Conservation (phyloP, 805 yeast species). For the Metschnikowia reukaufii region DNA sequence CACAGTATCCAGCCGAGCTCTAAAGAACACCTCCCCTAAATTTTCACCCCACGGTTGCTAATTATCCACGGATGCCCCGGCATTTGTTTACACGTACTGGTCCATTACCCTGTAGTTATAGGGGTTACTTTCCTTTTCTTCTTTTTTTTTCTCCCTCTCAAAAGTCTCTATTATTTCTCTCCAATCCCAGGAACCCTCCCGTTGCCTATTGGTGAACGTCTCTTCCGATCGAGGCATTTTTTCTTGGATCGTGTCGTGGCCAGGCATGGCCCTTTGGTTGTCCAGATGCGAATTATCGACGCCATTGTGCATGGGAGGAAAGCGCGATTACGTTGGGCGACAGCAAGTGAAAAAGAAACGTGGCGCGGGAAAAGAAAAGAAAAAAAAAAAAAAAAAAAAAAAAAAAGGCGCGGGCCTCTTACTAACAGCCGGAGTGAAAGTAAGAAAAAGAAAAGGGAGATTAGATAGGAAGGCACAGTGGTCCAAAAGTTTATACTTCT, state of each 20-base stretch:
- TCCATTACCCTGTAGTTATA: no score
- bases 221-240: no score
- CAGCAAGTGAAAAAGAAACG: conserved; percentile 9
- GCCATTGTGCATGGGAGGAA: conserved; percentile 8
- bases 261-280: neutral
- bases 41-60: neutral
- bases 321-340: conserved; percentile 9
- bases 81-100: no score
- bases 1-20: neutral
- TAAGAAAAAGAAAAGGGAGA: neutral
- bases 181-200: no score
- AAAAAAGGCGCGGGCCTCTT: neutral
- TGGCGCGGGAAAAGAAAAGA: neutral
- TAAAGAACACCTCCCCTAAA: neutral
- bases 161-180: no score
- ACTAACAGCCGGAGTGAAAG: neutral
- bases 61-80: neutral
- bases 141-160: no score
- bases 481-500: neutral
- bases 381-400: neutral
- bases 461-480: neutral
- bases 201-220: no score
- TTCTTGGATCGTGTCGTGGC: neutral
- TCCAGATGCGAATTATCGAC: neutral
- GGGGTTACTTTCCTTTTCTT: no score